Percentiles rank a stretch among this genome's conserved stretches.
These are phyloP conservation scores for Suillus placidus DNA, from an alignment of 768 basidiomycete genomes.

Conservation along the genomic window DNA sequence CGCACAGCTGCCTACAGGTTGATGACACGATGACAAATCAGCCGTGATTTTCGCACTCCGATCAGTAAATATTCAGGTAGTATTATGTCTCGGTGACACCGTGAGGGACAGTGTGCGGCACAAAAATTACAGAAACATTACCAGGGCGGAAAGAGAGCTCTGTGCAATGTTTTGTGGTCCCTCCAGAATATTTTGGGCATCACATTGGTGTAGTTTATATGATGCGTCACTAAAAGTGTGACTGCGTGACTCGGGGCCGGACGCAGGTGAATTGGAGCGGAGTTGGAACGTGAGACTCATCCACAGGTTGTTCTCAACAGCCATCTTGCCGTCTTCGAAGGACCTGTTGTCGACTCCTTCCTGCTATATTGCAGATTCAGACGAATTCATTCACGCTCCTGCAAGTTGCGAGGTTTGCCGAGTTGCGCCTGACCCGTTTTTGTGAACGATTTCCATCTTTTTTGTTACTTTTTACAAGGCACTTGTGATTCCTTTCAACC, in stretches of 20 bases:
- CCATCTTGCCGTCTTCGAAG: conserved; percentile 30
- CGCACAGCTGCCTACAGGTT: conserved; percentile 14
- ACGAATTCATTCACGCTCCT: conserved; percentile 3
- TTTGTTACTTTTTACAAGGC: conserved; percentile 11
- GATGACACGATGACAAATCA: conserved; percentile 20
- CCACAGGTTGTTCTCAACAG: conserved; percentile 38
- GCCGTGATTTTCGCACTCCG: conserved; percentile 26
- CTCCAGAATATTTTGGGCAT: background rate
- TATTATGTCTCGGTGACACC: background rate
- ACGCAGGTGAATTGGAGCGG: conserved; percentile 32
- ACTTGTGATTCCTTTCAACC: conserved; percentile 11
- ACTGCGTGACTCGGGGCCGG: conserved; percentile 27
- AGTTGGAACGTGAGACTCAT: conserved; percentile 35
- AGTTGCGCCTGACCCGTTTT: conserved; percentile 16
- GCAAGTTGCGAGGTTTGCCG: conserved; percentile 10
- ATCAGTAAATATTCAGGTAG: background rate
- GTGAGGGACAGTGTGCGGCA: background rate
- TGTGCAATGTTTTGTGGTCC: background rate
- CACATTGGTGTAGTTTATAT: conserved; percentile 2
- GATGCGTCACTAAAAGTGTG: conserved; percentile 13
- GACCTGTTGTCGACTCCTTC: conserved; percentile 7
- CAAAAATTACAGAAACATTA: background rate
- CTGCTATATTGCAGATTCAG: conserved; percentile 4
- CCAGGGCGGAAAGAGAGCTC: background rate
- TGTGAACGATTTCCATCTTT: conserved; percentile 19